These are phyloP conservation scores for Colletotrichum chlorophyti DNA, from an alignment of 2,329 filamentous ascomycete species.

Conservation along the genomic window DNA sequence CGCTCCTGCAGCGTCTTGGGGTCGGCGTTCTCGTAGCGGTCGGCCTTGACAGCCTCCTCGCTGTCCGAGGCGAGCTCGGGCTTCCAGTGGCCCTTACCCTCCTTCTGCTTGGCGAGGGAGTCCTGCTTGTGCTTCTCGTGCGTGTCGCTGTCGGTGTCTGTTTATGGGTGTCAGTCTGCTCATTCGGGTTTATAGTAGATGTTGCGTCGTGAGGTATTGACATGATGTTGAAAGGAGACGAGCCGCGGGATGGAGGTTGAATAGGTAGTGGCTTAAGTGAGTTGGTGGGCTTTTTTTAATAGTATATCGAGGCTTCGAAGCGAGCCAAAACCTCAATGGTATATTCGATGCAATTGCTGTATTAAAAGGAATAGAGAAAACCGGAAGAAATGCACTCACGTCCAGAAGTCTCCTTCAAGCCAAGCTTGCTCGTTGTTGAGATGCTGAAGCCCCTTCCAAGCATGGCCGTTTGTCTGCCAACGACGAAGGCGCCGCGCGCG, in stretches of 20 bases:
- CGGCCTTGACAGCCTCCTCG: conserved; percentile 79
- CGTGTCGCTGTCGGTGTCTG: conserved; percentile 53
- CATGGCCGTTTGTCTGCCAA: conserved; percentile 32
- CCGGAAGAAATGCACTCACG: conserved; percentile 36
- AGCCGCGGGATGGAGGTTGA: background rate
- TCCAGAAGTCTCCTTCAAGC: conserved; percentile 45
- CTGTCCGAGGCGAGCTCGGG: conserved; percentile 78
- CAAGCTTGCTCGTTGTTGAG: conserved; percentile 36
- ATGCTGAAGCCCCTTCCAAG: conserved; percentile 34
- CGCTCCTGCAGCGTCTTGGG: conserved; percentile 61
- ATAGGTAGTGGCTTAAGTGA: too few relatives aligned
- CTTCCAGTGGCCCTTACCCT: conserved; percentile 78
- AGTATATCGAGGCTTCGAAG: too few relatives aligned
- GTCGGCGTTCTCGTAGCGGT: conserved; percentile 54
- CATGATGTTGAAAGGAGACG: background rate
- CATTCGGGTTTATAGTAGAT: background rate
- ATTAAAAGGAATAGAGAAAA: background rate
- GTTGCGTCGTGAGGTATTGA: background rate
- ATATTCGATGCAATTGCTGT: too few relatives aligned
- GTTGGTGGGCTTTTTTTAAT: too few relatives aligned
- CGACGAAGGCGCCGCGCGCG: conserved; percentile 32
- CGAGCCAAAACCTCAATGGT: background rate
- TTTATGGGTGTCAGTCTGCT: conserved; percentile 35
- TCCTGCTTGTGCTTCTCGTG: conserved; percentile 68
- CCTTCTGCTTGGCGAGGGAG: conserved; percentile 69